Percentiles rank a stretch among this genome's conserved stretches.
Evolutionary conservation across 164 flowering plant genomes (phyloP).

Genomic region (Cinnamomum chago): DNA sequence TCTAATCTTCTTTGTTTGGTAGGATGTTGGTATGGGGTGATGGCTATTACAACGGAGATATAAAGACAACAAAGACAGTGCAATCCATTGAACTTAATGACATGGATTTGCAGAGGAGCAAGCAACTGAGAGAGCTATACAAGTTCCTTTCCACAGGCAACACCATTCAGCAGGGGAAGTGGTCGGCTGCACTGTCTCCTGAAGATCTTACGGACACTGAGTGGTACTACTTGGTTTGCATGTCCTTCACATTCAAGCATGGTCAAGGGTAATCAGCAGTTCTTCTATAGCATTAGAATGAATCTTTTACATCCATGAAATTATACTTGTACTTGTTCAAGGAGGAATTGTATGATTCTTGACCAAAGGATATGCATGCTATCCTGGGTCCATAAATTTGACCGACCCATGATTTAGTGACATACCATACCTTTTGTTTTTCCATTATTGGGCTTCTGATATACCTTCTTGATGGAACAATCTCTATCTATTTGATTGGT

Average conservation of each 20-base stretch:
- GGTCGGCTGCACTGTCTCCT: constrained; percentile 87
- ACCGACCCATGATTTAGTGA: too few species aligned
- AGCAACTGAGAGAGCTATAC: constrained; percentile 77
- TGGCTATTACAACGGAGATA: constrained; percentile 94
- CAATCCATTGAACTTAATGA: constrained; percentile 55
- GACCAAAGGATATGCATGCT: not conserved
- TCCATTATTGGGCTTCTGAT: too few species aligned
- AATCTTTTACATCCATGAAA: not conserved
- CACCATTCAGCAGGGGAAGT: constrained; percentile 43
- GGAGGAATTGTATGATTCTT: not conserved
- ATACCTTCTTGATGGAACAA: too few species aligned
- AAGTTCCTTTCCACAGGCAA: constrained; percentile 67
- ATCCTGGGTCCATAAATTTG: not conserved
- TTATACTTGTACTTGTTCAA: too few species aligned
- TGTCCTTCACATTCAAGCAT: constrained; percentile 70
- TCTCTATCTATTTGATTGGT: too few species aligned
- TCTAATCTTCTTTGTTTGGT: not conserved
- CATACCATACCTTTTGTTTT: too few species aligned
- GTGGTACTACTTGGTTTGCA: constrained; percentile 94
- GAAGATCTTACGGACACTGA: constrained; percentile 88
- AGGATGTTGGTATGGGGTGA: constrained; percentile 84
- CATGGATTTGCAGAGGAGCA: constrained; percentile 74
- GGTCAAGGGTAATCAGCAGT: constrained; percentile 64
- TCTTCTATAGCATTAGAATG: constrained; percentile 1
- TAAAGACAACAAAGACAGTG: constrained; percentile 86